Base-by-base conservation (phyloP, 73 alveolate genomes). In the Chromera velia region DNA sequence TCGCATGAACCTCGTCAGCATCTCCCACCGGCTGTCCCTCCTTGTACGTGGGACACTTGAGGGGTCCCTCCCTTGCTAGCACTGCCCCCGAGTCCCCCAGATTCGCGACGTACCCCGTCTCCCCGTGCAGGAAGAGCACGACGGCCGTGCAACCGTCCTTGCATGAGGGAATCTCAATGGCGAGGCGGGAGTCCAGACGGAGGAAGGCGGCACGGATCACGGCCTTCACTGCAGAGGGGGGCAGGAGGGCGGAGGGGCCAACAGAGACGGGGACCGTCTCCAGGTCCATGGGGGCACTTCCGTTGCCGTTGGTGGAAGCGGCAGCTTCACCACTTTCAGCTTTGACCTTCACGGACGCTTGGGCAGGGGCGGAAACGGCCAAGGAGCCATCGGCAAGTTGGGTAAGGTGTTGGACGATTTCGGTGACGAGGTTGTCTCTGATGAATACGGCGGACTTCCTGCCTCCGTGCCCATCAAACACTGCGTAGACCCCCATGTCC, bases 391-490 rank as follows among this genome's bases (percentile, higher is more conserved):
- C n/a, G n/a, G n/a, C n/a, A n/a, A n/a, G n/a, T n/a, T n/a, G n/a
- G n/a, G n/a, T n/a, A n/a, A n/a, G n/a, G n/a, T n/a, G n/a, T n/a
- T 40, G 55, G 24, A n/a, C 24, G n/a, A 28, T 9, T 27, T 17
- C 34, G 6, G 0, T 28, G 26, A 34, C 19, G 28, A 66, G 34
- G 32, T 29, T 27, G 34, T 0, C 73, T 0, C 24, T 33, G 9
- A 66, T 0, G 34, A 6, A 69, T 31, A 62, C 10, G 62, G 32
- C 71, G 28, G 62, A 75, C 85, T 80, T 80, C 86, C 70, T 68
- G 70, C 86, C 86, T 17, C 86, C 86, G 49, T 80, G 86, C 9
- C 86, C 86, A 22, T 80, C 86, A 49, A 80, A 80, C 65, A 80
- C 32, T 30, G 80, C 86, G 32, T 70, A 69, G 40, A 80, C 73